These are phyloP conservation scores for Metschnikowia lachancei DNA, from an alignment of 805 yeast genomes.

Conservation along the genomic window DNA sequence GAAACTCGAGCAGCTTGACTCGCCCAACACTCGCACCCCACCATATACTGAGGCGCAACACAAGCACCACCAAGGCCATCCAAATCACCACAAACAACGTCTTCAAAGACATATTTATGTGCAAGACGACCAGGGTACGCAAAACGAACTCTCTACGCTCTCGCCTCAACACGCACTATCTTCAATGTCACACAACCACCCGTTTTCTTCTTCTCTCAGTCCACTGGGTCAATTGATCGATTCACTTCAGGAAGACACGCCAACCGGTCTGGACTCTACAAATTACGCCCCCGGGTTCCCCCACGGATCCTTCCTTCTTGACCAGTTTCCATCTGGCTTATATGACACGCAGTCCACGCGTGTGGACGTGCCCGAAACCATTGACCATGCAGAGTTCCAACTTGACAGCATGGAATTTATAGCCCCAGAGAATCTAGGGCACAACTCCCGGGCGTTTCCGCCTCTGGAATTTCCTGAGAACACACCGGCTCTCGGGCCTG, in stretches of 20 bases:
- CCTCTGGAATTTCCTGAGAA: constrained; percentile 20
- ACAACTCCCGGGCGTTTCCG: constrained; percentile 19
- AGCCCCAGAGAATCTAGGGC: constrained; percentile 16
- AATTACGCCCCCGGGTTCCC: constrained; percentile 1
- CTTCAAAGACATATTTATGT: not conserved
- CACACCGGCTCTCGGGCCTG: constrained; percentile 18
- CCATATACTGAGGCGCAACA: not conserved
- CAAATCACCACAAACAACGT: not conserved
- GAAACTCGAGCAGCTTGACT: constrained; percentile 2
- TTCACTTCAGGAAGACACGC: not conserved
- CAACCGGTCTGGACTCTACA: too few relatives aligned
- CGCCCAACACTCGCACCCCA: not conserved
- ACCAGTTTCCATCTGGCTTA: constrained; percentile 10
- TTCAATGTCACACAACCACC: not conserved
- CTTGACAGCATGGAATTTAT: constrained; percentile 18
- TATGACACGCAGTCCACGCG: constrained; percentile 2
- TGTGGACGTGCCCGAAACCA: not conserved
- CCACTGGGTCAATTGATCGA: not conserved
- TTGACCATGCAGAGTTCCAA: not conserved
- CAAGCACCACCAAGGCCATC: not conserved
- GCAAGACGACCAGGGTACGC: not conserved
- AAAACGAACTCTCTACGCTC: not conserved
- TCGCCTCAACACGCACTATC: not conserved
- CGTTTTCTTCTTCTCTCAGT: not conserved
- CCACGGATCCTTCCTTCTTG: constrained; percentile 13